Conservation (phyloP, 2,329 filamentous ascomycete genomes). For the Colletotrichum chrysophilum region DNA sequence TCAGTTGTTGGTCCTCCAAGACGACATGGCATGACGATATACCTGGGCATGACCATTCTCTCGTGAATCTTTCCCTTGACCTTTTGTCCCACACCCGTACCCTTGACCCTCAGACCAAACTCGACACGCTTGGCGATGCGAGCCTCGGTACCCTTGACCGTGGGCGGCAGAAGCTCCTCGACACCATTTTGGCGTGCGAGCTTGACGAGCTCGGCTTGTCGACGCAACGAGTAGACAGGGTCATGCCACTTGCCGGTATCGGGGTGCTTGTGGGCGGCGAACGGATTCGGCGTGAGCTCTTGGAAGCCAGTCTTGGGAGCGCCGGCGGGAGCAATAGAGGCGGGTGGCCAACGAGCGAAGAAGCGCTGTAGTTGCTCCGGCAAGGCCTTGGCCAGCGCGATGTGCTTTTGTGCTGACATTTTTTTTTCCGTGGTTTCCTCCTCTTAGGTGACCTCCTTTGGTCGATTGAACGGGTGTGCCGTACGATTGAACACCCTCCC, state of each 20-base stretch:
- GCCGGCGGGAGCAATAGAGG: constrained; percentile 56
- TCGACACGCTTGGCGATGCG: constrained; percentile 76
- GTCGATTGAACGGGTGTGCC: background rate
- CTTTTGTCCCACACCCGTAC: constrained; percentile 88
- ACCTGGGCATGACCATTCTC: constrained; percentile 79
- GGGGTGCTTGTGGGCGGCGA: constrained; percentile 79
- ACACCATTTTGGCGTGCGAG: constrained; percentile 80
- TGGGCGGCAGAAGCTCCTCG: constrained; percentile 79
- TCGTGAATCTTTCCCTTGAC: constrained; percentile 98
- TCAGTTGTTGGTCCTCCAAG: constrained; percentile 31
- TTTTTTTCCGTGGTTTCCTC: background rate
- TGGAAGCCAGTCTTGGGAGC: constrained; percentile 57
- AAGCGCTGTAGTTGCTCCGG: constrained; percentile 83
- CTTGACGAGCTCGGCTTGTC: constrained; percentile 91
- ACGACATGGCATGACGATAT: constrained; percentile 34
- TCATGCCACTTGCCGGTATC: constrained; percentile 83
- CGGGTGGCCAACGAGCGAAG: constrained; percentile 88
- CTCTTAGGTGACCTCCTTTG: background rate
- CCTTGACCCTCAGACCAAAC: constrained; percentile 84
- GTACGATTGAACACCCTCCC: background rate
- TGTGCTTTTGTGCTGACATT: constrained; percentile 34
- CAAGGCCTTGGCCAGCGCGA: constrained; percentile 72
- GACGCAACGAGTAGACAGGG: constrained; percentile 80
- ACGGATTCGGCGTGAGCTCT: constrained; percentile 74
- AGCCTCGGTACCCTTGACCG: constrained; percentile 76